Evolutionary conservation across 2,329 filamentous ascomycete genomes (phyloP), one percentile per base, ranked within the genome.

Genomic region (Clonostachys byssicola): DNA sequence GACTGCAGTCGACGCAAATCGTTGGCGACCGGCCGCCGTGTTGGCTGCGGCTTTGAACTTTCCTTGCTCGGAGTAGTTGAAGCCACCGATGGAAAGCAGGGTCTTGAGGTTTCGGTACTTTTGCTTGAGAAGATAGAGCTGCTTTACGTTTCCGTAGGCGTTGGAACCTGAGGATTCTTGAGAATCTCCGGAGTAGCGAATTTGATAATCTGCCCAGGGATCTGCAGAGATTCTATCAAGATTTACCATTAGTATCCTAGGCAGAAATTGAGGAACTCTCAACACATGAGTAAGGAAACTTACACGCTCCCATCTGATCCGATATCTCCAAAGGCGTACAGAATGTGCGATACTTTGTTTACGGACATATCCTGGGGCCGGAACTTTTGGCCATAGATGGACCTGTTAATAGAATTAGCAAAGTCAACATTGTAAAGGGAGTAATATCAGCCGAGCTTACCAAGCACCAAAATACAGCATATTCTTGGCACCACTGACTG

Each of bases 61-160:
- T 45, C 77, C 56, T 36, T 59, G 40, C 63, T 80, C 73, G 51
- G 85, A 89, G 65, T 95, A 96, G 0, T 90, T 95, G 90, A 90
- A 96, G 45, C 92, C 92, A 51, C 92, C 92, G 51, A 96, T 89
- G 46, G 86, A 91, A 5, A 96, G 78, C 12, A 96, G 75, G 4
- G 94, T 74, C 65, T 96, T 96, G 51, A 96, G 74, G 55, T 91
- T 85, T 42, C 90, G 85, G 65, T 96, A 88, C 51, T 77, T 74
- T 53, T 82, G 81, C 73, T 96, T 96, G 43, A 92, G 78, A 1
- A 96, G 73, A 63, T 88, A 89, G 36, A 96, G 79, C 68, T 96
- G 90, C 72, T 96, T 96, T 52, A 94, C 65, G 62, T 88, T 92
- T 44, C 92, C 92, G 62, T 95, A 96, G 35, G 94, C 73, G 64